phyloP scores from a whole-genome alignment of 2,329 filamentous ascomycete genomes.

The Hypoxylon sp. region DNA sequence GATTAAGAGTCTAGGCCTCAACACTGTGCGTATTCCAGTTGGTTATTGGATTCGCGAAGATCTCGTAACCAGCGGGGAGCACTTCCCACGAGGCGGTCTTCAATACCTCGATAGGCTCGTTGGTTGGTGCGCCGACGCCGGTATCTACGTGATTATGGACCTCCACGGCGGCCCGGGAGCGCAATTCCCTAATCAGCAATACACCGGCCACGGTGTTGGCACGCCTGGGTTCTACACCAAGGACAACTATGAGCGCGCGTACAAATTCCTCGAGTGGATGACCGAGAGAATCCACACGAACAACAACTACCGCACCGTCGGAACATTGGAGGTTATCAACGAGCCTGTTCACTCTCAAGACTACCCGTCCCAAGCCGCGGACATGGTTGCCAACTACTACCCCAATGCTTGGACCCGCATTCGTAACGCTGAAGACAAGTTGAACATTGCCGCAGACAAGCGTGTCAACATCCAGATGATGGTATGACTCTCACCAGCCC shows the following conservation, averaged over 20 bases:
- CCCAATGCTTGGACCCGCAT: conserved; percentile 62
- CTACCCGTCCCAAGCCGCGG: conserved; percentile 49
- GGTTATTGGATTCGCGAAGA: conserved; percentile 67
- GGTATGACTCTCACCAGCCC: conserved; percentile 34
- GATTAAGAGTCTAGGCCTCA: conserved; percentile 62
- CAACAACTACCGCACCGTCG: conserved; percentile 63
- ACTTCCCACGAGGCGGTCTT: conserved; percentile 59
- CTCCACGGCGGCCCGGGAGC: conserved; percentile 64
- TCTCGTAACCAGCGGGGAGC: conserved; percentile 60
- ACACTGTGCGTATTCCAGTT: conserved; percentile 65
- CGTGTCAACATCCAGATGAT: conserved; percentile 63
- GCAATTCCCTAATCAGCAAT: conserved; percentile 59
- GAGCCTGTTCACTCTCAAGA: conserved; percentile 59
- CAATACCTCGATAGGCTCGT: conserved; percentile 62
- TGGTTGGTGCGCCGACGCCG: conserved; percentile 61
- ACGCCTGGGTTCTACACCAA: conserved; percentile 63
- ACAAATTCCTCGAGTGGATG: conserved; percentile 65
- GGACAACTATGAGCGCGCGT: conserved; percentile 66
- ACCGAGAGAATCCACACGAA: conserved; percentile 62
- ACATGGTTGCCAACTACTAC: conserved; percentile 62
- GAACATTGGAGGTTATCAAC: conserved; percentile 67
- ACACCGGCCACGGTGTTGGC: conserved; percentile 57
- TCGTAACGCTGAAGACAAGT: conserved; percentile 59
- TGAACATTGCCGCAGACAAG: conserved; percentile 57
- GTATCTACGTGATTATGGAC: conserved; percentile 66